These are phyloP conservation scores for Venturia carpophila DNA, from an alignment of 2,329 filamentous ascomycete genomes.

Conservation along the genomic window DNA sequence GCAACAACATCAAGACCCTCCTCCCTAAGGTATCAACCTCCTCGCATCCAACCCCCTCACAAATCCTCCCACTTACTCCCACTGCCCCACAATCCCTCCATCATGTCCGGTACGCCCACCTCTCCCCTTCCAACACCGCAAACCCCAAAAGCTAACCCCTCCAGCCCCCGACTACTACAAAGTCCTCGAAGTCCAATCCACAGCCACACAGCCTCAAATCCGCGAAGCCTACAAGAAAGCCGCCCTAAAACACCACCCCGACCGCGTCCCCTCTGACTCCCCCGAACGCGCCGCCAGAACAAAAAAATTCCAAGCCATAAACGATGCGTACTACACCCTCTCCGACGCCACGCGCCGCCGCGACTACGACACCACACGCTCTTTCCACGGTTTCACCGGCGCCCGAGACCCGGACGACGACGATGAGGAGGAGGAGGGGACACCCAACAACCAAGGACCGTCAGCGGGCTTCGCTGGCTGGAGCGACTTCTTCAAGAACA, in stretches of 20 bases:
- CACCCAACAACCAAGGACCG: no score
- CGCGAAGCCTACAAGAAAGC: conserved; percentile 90
- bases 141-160: neutral
- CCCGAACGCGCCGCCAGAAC: conserved; percentile 77
- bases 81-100: neutral
- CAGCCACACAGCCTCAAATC: conserved; percentile 73
- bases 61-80: neutral
- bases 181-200: conserved; percentile 64
- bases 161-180: conserved; percentile 38
- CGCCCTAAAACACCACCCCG: conserved; percentile 89
- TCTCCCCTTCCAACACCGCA: neutral
- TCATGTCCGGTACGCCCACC: neutral
- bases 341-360: conserved; percentile 68
- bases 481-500: conserved; percentile 52
- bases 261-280: conserved; percentile 76
- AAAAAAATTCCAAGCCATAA: conserved; percentile 81
- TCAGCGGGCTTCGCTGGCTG: conserved; percentile 65
- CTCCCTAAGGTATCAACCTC: no score
- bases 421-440: no score
- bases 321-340: conserved; percentile 88
- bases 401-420: conserved; percentile 37
- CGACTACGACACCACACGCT: conserved; percentile 74
- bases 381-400: conserved; percentile 42
- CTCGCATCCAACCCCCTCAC: neutral
- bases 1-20: neutral